Evolutionary conservation across 192 early-diverging fungal genomes (phyloP).

Genomic region (Podila minutissima): DNA sequence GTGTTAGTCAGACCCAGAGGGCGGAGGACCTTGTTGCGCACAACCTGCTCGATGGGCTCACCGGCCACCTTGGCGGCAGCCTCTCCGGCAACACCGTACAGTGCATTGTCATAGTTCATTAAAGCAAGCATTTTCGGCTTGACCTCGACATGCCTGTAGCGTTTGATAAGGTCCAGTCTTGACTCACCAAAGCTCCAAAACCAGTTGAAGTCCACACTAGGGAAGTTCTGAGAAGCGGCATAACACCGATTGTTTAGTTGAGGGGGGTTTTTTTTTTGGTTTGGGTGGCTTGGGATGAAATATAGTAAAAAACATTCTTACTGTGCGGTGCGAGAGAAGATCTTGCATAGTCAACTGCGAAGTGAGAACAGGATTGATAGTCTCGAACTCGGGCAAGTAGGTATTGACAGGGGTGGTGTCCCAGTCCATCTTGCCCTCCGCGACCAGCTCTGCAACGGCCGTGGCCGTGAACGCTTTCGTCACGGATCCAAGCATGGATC

Average conservation of each 20-base stretch:
- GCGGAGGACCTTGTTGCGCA: conserved; percentile 4
- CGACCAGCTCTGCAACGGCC: conserved; percentile 13
- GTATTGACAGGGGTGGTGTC: conserved; percentile 3
- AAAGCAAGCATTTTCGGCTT: not conserved
- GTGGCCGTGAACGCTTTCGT: conserved; percentile 23
- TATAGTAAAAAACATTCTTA: not conserved
- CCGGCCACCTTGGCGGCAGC: conserved; percentile 28
- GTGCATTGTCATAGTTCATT: conserved; percentile 8
- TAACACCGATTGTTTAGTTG: too few relatives aligned
- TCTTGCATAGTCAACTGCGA: conserved; percentile 10
- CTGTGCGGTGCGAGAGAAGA: conserved; percentile 11
- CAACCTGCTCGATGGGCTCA: conserved; percentile 10
- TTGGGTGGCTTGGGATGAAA: too few relatives aligned
- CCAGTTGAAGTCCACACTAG: not conserved
- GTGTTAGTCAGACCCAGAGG: conserved; percentile 17
- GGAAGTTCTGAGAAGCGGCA: not conserved
- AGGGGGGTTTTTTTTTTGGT: too few relatives aligned
- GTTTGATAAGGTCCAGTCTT: conserved; percentile 12
- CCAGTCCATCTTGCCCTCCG: conserved; percentile 13
- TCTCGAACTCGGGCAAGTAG: conserved; percentile 11
- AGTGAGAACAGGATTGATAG: conserved; percentile 6
- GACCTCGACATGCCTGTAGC: conserved; percentile 5
- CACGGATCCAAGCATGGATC: conserved; percentile 9
- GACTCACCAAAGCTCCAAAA: not conserved
- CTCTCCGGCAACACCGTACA: conserved; percentile 32